A percentile compares a stretch with the other conserved stretches of the same genome.
phyloP scores from a whole-genome alignment of 768 basidiomycete genomes.

The Epithele typhae region DNA sequence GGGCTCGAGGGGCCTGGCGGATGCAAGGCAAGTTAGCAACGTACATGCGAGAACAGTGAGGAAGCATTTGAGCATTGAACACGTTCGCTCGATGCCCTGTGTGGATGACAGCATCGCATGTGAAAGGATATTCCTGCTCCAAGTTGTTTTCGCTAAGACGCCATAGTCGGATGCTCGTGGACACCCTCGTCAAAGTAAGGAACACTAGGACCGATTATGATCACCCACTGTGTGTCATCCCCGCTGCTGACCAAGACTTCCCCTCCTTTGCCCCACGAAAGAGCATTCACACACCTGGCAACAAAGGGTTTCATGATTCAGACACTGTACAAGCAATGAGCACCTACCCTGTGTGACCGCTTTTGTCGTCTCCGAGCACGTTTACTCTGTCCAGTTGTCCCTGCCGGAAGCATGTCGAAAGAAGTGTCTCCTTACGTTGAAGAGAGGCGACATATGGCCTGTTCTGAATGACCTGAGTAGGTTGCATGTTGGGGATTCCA shows the following conservation, averaged over 20 bases:
- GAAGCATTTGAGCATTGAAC: conserved; percentile 79
- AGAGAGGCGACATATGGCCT: conserved; percentile 1
- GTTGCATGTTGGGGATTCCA: not conserved
- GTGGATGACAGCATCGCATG: conserved; percentile 59
- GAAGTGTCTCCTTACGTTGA: conserved; percentile 8
- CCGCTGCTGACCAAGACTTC: conserved; percentile 64
- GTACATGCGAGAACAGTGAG: conserved; percentile 74
- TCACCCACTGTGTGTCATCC: conserved; percentile 59
- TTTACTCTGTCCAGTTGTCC: conserved; percentile 58
- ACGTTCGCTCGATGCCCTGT: conserved; percentile 85
- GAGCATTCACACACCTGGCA: conserved; percentile 64
- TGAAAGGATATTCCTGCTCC: conserved; percentile 55
- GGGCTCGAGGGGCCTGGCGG: no score
- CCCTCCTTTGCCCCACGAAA: conserved; percentile 69
- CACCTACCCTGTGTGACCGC: conserved; percentile 67
- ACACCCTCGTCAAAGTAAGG: no score
- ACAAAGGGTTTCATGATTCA: not conserved
- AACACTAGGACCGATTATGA: no score
- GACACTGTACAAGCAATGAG: conserved; percentile 21
- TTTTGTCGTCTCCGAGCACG: conserved; percentile 54
- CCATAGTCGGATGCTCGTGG: conserved; percentile 85
- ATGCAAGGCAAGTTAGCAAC: conserved; percentile 18
- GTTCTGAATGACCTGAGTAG: not conserved
- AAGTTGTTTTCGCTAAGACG: conserved; percentile 47
- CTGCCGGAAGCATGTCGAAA: conserved; percentile 15